These are phyloP conservation scores for Talaromyces amestolkiae DNA, from an alignment of 2,329 filamentous ascomycete genomes.

Conservation along the genomic window DNA sequence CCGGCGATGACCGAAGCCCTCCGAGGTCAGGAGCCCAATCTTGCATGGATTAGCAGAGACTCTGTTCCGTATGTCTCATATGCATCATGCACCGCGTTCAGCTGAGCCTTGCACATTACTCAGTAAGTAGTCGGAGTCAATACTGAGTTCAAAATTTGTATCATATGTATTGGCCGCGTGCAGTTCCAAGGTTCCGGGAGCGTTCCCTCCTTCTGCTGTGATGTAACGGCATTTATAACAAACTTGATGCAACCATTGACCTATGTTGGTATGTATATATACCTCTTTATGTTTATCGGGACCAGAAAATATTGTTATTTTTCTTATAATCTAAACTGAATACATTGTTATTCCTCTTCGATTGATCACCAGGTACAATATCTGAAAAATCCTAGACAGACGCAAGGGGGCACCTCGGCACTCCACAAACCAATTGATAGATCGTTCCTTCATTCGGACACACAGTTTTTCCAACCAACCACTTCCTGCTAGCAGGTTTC, in stretches of 20 bases:
- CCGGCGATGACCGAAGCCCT: background rate
- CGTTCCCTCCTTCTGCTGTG: background rate
- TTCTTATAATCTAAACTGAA: background rate
- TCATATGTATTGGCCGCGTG: background rate
- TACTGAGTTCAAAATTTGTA: background rate
- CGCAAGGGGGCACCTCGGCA: conserved; percentile 12
- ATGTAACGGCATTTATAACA: background rate
- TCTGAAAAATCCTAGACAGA: background rate
- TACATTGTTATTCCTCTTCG: background rate
- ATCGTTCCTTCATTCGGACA: background rate
- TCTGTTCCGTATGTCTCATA: background rate
- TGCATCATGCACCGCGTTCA: background rate
- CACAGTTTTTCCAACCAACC: background rate
- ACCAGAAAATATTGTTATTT: background rate
- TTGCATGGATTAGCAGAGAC: background rate
- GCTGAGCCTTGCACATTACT: background rate
- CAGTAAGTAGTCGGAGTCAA: background rate
- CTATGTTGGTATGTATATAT: background rate
- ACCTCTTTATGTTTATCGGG: background rate
- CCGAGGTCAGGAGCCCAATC: background rate
- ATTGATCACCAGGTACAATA: background rate
- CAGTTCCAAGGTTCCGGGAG: background rate
- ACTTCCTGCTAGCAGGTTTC: background rate
- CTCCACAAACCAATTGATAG: background rate
- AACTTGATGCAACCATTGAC: background rate